Evolutionary conservation across 805 yeast species (phyloP), one percentile per base, ranked within the genome.

Genomic region (Brettanomyces custersianus): DNA sequence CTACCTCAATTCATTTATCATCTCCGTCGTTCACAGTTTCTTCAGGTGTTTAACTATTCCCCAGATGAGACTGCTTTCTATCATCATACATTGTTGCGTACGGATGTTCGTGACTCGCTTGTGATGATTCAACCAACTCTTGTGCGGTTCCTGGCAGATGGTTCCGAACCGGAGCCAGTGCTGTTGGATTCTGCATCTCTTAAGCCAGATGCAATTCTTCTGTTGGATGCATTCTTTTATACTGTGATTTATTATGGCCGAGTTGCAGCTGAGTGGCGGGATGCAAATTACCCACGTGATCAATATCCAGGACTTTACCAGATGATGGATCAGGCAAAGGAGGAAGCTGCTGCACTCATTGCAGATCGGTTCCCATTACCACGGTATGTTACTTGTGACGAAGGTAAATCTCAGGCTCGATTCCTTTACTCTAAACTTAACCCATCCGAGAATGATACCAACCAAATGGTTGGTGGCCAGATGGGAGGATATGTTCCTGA

Each of bases 1-100:
- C 82, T 85, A 54, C 99, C 99, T 20, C 98, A 92, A 61, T 94
- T 92, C 54, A 80, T 92, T 62, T 92, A 82, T 65, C 94, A 92
- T 57, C 69, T 92, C 62, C 82, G 98, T 65, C 80, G 98, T 59
- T 86, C 96, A 1, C 97, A 90, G 62, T 88, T 92, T 59, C 66
- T 92, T 57, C 94, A 86, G 59, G 95, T 90, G 31, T 92, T 92
- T 70, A 92, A 92, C 63, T 88, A 88, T 62, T 92, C 98, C 5
- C 98, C 98, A 2, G 99, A 92, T 66, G 99, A 92, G 66, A 87
- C 97, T 30, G 95, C 96, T 26, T 92, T 88, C 62, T 86, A 90
- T 63, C 78, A 96, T 58, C 98, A 92, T 59, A 80, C 86, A 13
- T 74, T 92, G 55, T 72, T 83, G 55, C 78, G 90, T 45, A 96